Evolutionary conservation across 371 early-diverging fungal genomes (phyloP), one percentile per base, ranked within the genome.

Genomic region (Quaeritorhiza haematococci): DNA sequence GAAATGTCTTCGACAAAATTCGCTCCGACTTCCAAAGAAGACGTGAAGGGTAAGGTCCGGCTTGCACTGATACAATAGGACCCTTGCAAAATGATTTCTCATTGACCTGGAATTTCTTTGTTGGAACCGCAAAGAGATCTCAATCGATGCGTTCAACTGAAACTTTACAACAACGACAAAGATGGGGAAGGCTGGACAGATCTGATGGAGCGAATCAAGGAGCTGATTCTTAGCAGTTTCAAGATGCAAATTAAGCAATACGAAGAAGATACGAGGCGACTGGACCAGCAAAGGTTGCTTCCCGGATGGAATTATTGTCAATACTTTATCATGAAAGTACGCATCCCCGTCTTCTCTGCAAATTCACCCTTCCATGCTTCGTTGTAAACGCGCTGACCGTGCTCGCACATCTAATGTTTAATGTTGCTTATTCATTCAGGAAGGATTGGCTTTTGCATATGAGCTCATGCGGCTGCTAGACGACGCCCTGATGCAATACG

Each of bases 221-320:
- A 93, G 28, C 82, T 84, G 1, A 82, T 93, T 13, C 62, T 93
- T 8, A 67, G 78, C 10, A 87, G 89, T 42, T 90, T 96, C 55
- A 88, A 87, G 60, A 78, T 80, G 58, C 88, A 91, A 48, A 84
- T 92, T 0, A 49, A 78, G 51, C 84, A 84, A 23, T 84, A 87
- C 56, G 90, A 93, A 53, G 94, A 93, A 35, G 95, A 94, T 68
- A 87, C 91, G 5, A 74, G 93, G 17, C 75, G 92, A 10, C 61
- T 94, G 51, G 95, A 94, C 53, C 84, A 88, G 56, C 94, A 94
- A 64, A 63, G 96, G 48, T 79, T 90, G 57, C 82, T 93, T 79
- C 95, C 96, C 5, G 98, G 98, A 0, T 97, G 96, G 96, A 97
- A 97, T 68, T 97, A 93, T 66, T 94, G 94, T 71, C 87, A 85